Evolutionary conservation across 805 yeast genomes (phyloP).

Genomic region (Wickerhamiella allomyrinae): DNA sequence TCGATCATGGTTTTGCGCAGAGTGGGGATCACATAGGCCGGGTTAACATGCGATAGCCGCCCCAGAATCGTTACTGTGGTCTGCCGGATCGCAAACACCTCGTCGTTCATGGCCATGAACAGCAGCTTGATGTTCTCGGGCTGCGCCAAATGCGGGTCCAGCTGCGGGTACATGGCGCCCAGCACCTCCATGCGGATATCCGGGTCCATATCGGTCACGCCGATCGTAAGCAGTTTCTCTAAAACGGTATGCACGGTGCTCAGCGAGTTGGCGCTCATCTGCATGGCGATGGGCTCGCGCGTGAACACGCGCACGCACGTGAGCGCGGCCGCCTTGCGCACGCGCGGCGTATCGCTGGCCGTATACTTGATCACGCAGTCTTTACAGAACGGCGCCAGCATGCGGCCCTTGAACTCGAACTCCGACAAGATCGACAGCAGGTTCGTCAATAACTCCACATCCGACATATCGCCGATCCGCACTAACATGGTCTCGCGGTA

Average conservation of each 20-base stretch:
- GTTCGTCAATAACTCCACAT: constrained; percentile 46
- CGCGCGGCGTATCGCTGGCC: constrained; percentile 64
- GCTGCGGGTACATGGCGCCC: constrained; percentile 51
- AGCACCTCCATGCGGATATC: constrained; percentile 76
- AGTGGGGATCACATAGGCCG: constrained; percentile 92
- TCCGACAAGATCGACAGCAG: constrained; percentile 63
- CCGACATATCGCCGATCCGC: constrained; percentile 44
- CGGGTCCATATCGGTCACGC: constrained; percentile 76
- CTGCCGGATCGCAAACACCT: constrained; percentile 66
- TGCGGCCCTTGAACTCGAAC: constrained; percentile 61
- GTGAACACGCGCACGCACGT: constrained; percentile 67
- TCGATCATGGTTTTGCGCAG: constrained; percentile 76
- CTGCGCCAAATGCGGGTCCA: constrained; percentile 88
- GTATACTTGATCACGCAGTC: constrained; percentile 72
- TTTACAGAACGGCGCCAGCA: constrained; percentile 76
- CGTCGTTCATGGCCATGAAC: constrained; percentile 85
- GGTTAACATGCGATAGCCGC: constrained; percentile 69
- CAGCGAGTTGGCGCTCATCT: constrained; percentile 66
- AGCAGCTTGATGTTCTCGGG: constrained; percentile 77
- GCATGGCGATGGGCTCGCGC: constrained; percentile 71
- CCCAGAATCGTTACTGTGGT: constrained; percentile 72
- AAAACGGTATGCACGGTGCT: constrained; percentile 75
- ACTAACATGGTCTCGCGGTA: constrained; percentile 62
- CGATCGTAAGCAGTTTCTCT: constrained; percentile 62
- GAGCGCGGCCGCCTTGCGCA: constrained; percentile 70